phyloP scores from a whole-genome alignment of 1,284 basidiomycete genomes.

The Blastosporella zonata region DNA sequence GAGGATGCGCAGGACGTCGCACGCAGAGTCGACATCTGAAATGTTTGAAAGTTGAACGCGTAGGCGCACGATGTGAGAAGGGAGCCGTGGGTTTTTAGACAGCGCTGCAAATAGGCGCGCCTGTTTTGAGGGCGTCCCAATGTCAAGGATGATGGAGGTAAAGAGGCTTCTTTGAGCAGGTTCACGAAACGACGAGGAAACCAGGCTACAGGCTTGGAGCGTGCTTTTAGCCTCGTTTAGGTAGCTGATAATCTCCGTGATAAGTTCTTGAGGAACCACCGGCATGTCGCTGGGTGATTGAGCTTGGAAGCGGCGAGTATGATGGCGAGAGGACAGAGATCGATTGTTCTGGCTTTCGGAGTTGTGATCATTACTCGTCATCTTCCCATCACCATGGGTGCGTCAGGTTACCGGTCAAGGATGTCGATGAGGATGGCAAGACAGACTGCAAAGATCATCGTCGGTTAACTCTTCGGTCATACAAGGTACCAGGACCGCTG shows the following conservation, averaged over 20 bases:
- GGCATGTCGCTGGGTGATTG: not conserved
- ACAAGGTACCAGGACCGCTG: too few species aligned
- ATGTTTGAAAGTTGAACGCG: not conserved
- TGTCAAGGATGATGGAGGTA: not conserved
- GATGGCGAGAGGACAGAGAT: not conserved
- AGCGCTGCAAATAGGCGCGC: not conserved
- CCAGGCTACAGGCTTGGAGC: conserved; percentile 3
- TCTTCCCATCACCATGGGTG: too few species aligned
- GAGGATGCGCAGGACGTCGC: conserved; percentile 2
- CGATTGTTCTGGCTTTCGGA: not conserved
- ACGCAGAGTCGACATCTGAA: not conserved
- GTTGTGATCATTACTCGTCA: not conserved
- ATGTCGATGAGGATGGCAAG: too few species aligned
- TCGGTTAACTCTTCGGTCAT: too few species aligned
- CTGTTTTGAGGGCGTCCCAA: not conserved
- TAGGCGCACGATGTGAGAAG: not conserved
- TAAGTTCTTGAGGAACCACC: conserved; percentile 1
- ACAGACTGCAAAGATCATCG: too few species aligned
- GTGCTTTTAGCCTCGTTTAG: not conserved
- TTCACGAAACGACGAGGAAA: conserved; percentile 4
- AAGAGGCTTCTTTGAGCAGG: conserved; percentile 3
- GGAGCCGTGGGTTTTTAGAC: not conserved
- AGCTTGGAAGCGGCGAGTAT: not conserved
- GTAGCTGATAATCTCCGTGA: not conserved
- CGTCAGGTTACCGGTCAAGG: too few species aligned